phyloP scores from a whole-genome alignment of 768 basidiomycete genomes.

The Chalciporus pseudorubinellus region DNA sequence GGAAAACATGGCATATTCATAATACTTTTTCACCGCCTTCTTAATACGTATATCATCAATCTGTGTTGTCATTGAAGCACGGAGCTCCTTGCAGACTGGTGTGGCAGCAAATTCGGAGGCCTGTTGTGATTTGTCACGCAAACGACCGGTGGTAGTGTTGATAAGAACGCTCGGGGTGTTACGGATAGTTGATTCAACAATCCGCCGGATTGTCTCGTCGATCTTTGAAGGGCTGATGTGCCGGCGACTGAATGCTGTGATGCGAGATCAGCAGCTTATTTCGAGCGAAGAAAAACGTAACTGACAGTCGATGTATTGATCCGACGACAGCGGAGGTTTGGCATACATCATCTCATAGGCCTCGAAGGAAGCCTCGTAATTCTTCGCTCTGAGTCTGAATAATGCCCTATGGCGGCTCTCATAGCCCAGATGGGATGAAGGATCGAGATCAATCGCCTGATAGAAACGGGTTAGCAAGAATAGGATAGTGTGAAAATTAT shows the following conservation, averaged over 20 bases:
- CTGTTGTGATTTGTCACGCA: background rate
- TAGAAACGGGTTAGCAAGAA: too few relatives aligned
- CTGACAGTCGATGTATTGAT: background rate
- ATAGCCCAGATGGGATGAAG: slow-evolving; percentile 1
- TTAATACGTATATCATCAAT: background rate
- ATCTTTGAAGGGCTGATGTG: background rate
- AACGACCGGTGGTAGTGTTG: background rate
- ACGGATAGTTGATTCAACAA: background rate
- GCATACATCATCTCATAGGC: background rate
- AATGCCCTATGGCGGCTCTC: background rate
- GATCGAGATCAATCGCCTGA: background rate
- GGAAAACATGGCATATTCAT: background rate
- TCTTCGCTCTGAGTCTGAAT: background rate
- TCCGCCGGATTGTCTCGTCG: background rate
- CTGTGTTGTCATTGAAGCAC: background rate
- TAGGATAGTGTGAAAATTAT: too few relatives aligned
- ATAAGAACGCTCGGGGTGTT: background rate
- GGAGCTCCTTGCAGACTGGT: background rate
- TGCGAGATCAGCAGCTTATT: background rate
- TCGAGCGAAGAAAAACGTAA: too few relatives aligned
- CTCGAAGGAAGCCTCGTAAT: background rate
- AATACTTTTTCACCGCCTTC: too few relatives aligned
- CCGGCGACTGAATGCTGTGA: background rate
- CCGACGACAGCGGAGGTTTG: background rate
- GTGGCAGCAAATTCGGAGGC: background rate